Conservation (phyloP, 1,284 basidiomycete genomes). For the Takashimella tepidaria region DNA sequence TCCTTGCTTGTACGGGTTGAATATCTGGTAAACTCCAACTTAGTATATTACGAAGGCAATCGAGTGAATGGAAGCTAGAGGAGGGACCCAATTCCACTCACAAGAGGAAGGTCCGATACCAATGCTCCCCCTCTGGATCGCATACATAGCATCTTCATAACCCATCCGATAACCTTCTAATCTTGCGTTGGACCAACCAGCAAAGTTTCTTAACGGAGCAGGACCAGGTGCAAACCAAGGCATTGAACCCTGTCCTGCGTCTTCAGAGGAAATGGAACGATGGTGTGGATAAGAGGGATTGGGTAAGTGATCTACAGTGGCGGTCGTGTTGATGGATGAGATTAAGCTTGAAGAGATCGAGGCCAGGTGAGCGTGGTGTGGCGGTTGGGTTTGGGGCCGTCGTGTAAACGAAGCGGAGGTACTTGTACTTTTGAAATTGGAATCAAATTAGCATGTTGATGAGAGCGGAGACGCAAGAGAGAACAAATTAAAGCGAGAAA, state of each 20-base stretch:
- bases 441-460: too few species aligned
- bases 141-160: slow-evolving; percentile 23
- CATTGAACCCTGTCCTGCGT: neutral
- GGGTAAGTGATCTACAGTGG: too few species aligned
- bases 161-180: slow-evolving; percentile 17
- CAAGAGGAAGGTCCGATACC: slow-evolving; percentile 5
- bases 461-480: neutral
- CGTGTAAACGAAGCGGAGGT: neutral
- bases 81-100: too few species aligned
- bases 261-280: neutral
- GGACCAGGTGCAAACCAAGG: slow-evolving; percentile 12
- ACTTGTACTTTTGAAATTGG: too few species aligned
- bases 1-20: neutral
- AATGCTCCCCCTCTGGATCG: slow-evolving; percentile 14
- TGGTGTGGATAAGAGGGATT: too few species aligned
- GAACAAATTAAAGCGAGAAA: neutral
- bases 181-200: slow-evolving; percentile 10
- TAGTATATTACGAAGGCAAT: too few species aligned
- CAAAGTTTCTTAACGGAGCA: slow-evolving; percentile 1
- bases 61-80: too few species aligned
- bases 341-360: neutral
- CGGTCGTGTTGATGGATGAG: slow-evolving; percentile 1
- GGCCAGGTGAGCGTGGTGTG: neutral
- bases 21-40: neutral
- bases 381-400: neutral